Evolutionary conservation across 768 basidiomycete genomes (phyloP).

Genomic region (Ephemerocybe angulata): DNA sequence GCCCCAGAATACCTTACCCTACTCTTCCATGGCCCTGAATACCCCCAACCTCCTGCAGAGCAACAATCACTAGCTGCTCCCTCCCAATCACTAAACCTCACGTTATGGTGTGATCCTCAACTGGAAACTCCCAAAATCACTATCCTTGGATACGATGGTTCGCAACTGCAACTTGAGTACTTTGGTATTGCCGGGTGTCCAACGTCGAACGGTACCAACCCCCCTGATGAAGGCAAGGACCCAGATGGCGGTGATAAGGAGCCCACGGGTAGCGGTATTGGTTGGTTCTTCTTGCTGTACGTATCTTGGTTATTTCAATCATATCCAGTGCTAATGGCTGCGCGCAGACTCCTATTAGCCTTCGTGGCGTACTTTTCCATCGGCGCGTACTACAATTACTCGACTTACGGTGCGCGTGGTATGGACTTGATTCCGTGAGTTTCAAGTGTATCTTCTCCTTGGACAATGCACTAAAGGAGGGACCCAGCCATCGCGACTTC

Average conservation of each 20-base stretch:
- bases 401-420: constrained; percentile 81
- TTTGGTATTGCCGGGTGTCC: constrained; percentile 56
- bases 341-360: constrained; percentile 56
- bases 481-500: constrained; percentile 76
- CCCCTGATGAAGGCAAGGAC: constrained; percentile 22
- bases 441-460: not conserved
- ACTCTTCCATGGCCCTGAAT: constrained; percentile 55
- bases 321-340: not conserved
- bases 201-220: constrained; percentile 23
- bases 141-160: constrained; percentile 60
- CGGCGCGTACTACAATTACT: constrained; percentile 86
- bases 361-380: constrained; percentile 68
- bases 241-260: constrained; percentile 35
- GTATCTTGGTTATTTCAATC: constrained; percentile 22
- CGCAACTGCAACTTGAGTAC: constrained; percentile 59
- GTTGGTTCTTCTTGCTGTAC: constrained; percentile 86
- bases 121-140: constrained; percentile 38
- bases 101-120: constrained; percentile 51
- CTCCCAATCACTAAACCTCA: constrained; percentile 59
- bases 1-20: constrained; percentile 56
- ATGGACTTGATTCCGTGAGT: constrained; percentile 81
- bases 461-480: constrained; percentile 10
- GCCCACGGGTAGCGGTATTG: constrained; percentile 68
- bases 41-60: constrained; percentile 46
- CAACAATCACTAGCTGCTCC: constrained; percentile 34